Evolutionary conservation across 306 rosid genomes (phyloP), one percentile per base, ranked within the genome.

Genomic region (Casuarina glauca): DNA sequence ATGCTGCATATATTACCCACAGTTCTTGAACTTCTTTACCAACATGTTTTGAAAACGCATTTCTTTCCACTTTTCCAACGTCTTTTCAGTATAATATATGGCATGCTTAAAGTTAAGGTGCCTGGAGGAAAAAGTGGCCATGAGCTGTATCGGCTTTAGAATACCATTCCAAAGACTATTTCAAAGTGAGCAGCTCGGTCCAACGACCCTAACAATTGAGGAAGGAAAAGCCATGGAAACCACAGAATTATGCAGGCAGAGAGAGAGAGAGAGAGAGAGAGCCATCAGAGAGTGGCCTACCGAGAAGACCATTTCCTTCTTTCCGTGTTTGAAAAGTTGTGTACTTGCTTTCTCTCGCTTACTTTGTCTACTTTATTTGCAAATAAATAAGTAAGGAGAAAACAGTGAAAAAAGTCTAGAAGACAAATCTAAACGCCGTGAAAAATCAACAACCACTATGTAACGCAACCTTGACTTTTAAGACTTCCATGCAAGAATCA

Each of bases 281-380:
- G 81, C 41, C 66, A 80, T 42, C 76, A 82, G 78, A 78, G 81
- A 70, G 84, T 78, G 87, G 87, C 94, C 89, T 80, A 88, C 84
- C 78, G 45, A 57, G 38, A 75, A 44, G 88, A 84, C 88, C 80
- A 66, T 75, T 82, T 84, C 91, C 74, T 79, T 80, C 57, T 52
- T 42, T 54, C 75, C 70, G 45, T 16, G 79, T 86, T 84, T 72
- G 79, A 80, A 77, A 81, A 73, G 72, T 76, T 45, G 54, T 55
- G 68, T 86, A 71, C 88, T 79, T 87, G 20, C 52, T 9, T 44
- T 76, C 74, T 80, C 80, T 76, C 80, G 57, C 73, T 45, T 39
- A 73, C 57, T 76, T 63, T 68, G 39, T 73, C 76, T 81, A 76
- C 86, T 64, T 80, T 80, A 12, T 20, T 4, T n/a, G 8, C 0